A percentile compares a stretch with the other conserved stretches of the same genome.
phyloP scores from a whole-genome alignment of 805 yeast species.

The Zygoascus flipseniorum region DNA sequence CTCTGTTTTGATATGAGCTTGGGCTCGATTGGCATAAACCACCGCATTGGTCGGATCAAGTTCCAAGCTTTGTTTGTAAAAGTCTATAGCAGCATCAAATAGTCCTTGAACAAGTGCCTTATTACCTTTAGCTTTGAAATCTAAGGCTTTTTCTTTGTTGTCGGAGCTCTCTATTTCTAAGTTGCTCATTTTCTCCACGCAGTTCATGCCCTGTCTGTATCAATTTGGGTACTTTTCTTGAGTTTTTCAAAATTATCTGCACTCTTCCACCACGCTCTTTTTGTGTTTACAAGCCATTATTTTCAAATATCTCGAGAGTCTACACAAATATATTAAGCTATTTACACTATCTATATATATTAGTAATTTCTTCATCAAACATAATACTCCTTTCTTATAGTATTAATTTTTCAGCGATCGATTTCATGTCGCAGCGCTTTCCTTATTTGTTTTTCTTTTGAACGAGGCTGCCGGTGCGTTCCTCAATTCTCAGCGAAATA shows the following conservation, averaged over 20 bases:
- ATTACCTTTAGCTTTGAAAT: constrained; percentile 60
- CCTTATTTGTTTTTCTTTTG: constrained; percentile 15
- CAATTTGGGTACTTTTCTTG: no score
- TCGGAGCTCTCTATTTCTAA: neutral
- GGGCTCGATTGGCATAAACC: constrained; percentile 78
- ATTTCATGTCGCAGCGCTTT: neutral
- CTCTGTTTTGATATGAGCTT: constrained; percentile 78
- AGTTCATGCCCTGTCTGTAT: no score
- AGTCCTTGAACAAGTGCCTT: constrained; percentile 50
- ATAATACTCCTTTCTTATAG: neutral
- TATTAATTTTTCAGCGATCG: neutral
- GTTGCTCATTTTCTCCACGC: neutral
- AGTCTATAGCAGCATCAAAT: constrained; percentile 53
- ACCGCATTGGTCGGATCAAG: constrained; percentile 52
- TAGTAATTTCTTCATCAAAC: neutral
- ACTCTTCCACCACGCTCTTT: no score
- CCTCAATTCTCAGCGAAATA: constrained; percentile 48
- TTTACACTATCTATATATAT: neutral
- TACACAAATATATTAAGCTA: neutral
- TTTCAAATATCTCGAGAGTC: no score
- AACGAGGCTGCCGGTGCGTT: constrained; percentile 19
- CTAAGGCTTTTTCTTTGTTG: constrained; percentile 5
- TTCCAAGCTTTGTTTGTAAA: constrained; percentile 65
- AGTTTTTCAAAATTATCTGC: no score
- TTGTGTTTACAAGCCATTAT: no score